Evolutionary conservation across 73 alveolate genomes (phyloP), one percentile per base, ranked within the genome.

Genomic region (Paramecium caudatum): DNA sequence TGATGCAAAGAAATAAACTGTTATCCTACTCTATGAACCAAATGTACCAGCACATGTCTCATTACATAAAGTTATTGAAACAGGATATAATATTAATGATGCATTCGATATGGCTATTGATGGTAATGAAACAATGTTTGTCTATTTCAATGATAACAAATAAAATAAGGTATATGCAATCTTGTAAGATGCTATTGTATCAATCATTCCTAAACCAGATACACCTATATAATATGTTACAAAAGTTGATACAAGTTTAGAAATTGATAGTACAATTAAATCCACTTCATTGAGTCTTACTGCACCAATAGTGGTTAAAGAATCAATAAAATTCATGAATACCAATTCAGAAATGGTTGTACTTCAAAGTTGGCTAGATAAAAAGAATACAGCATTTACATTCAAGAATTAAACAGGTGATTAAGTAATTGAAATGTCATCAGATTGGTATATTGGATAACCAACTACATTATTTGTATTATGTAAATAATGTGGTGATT

Each of bases 91-190:
- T 4, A 45, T 74, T 6, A 37, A 7, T 39, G 83, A 65, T 65
- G 68, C 55, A 13, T 74, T 74, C 32, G 88, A 74, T 43, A 74
- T 74, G 88, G 88, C 88, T 13, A 43, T 74, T 41, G 88, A 74
- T 74, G 88, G 88, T 39, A 21, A 74, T 41, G 2, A 21, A 6
- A 17, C 36, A 43, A 74, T 74, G 88, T 41, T 74, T 46, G 27
- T 74, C 15, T 74, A 74, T 21, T 41, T 74, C 39, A 74, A 74
- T 45, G 88, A 74, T 45, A 74, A 74, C 32, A 74, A 74, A 21
- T 34, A 21, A 7, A 30, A 74, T 41, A 74, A 36, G 8, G 17
- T 74, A 2, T 5, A 39, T 1, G 21, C 62, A 7, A 19, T 74
- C 1, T 43, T 41, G 1, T 37, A 37, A 10, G 88, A 74, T 41